phyloP scores from a whole-genome alignment of 495 filamentous ascomycete genomes.

The Bacidia gigantensis region DNA sequence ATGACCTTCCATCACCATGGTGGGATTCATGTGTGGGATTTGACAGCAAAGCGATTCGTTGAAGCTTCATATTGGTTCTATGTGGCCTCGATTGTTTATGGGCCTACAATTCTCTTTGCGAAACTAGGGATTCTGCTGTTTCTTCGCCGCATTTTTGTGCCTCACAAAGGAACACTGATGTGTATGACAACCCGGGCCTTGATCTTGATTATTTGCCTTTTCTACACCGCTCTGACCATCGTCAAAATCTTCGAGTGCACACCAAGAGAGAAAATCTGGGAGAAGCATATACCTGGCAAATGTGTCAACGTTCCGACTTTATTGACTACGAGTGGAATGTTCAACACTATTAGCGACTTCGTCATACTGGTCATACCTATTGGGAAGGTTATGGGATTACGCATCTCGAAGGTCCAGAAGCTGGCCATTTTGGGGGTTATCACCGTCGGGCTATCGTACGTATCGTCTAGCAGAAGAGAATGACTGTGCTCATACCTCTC shows the following conservation, averaged over 20 bases:
- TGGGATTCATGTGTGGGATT: constrained; percentile 25
- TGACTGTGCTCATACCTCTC: neutral
- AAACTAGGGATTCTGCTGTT: constrained; percentile 29
- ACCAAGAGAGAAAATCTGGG: constrained; percentile 23
- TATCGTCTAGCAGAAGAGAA: neutral
- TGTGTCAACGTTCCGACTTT: constrained; percentile 23
- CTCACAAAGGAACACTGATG: constrained; percentile 18
- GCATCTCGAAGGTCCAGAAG: constrained; percentile 19
- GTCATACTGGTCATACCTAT: constrained; percentile 28
- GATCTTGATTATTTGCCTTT: constrained; percentile 22
- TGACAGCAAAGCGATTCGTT: constrained; percentile 14
- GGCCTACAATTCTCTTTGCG: constrained; percentile 24
- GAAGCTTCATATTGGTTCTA: constrained; percentile 22
- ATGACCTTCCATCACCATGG: constrained; percentile 16
- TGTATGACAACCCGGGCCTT: constrained; percentile 23
- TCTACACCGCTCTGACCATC: constrained; percentile 24
- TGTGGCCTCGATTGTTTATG: constrained; percentile 24
- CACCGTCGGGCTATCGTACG: constrained; percentile 27
- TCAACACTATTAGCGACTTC: constrained; percentile 27
- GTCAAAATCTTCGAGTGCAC: constrained; percentile 27
- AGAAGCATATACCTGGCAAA: constrained; percentile 18
- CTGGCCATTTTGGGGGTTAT: constrained; percentile 23
- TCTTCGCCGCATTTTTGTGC: constrained; percentile 29
- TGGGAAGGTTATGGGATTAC: constrained; percentile 24
- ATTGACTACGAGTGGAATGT: constrained; percentile 23